phyloP scores from a whole-genome alignment of 2,329 filamentous ascomycete genomes.

The Sclerotinia minor region DNA sequence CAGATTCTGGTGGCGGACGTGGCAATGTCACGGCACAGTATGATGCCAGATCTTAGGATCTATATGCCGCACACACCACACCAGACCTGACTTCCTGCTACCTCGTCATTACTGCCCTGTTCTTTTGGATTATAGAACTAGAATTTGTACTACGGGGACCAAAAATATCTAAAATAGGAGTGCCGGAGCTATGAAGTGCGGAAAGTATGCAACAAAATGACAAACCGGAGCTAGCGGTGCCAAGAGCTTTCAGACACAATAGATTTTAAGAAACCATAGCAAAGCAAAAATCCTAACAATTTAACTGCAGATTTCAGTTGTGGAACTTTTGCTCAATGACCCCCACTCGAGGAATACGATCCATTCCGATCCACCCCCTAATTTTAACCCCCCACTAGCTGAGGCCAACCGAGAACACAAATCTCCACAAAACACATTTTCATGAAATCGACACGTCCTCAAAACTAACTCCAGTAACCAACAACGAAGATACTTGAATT shows the following conservation, averaged over 20 bases:
- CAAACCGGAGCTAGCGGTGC: not conserved
- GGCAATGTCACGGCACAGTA: too few relatives aligned
- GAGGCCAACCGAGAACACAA: not conserved
- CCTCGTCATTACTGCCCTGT: not conserved
- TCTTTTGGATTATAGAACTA: too few relatives aligned
- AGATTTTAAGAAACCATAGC: not conserved
- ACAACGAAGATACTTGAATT: not conserved
- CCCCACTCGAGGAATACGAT: not conserved
- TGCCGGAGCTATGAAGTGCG: not conserved
- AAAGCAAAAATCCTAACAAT: rapidly evolving
- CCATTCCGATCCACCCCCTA: not conserved
- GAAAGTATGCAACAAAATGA: too few relatives aligned
- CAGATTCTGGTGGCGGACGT: too few relatives aligned
- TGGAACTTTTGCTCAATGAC: not conserved
- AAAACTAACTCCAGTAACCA: not conserved
- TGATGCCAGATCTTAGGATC: too few relatives aligned
- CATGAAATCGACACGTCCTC: not conserved
- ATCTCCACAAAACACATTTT: not conserved
- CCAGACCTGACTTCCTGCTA: not conserved
- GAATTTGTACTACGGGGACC: not conserved
- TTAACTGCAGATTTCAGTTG: not conserved
- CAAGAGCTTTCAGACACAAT: not conserved
- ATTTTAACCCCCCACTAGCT: not conserved
- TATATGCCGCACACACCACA: too few relatives aligned
- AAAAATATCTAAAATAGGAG: not conserved